These are phyloP conservation scores for Bruguiera gymnorhiza DNA, from an alignment of 345 rosid species.

Conservation along the genomic window DNA sequence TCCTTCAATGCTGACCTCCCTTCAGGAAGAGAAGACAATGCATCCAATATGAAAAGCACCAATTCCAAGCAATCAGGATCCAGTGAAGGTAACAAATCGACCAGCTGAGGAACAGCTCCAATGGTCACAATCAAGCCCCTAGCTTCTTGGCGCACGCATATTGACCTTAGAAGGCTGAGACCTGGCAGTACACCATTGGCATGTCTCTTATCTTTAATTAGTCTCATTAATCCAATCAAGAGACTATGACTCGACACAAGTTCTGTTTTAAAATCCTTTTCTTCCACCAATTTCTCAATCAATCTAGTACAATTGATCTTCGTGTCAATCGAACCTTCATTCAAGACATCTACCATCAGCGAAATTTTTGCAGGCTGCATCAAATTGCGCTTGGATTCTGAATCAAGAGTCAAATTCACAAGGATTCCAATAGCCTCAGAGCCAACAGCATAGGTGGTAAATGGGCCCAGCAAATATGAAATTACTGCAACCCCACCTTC, in stretches of 20 bases:
- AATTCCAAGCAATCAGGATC: slow-evolving; percentile 49
- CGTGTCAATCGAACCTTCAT: slow-evolving; percentile 58
- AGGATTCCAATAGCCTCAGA: slow-evolving; percentile 63
- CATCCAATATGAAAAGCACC: slow-evolving; percentile 48
- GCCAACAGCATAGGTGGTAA: slow-evolving; percentile 66
- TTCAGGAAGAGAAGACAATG: slow-evolving; percentile 40
- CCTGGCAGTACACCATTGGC: slow-evolving; percentile 47
- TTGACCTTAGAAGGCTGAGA: slow-evolving; percentile 44
- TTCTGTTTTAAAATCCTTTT: slow-evolving; percentile 49
- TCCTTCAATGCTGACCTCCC: slow-evolving; percentile 55
- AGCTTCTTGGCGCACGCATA: slow-evolving; percentile 44
- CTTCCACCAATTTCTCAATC: slow-evolving; percentile 49
- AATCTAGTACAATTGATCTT: slow-evolving; percentile 54
- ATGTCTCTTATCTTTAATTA: slow-evolving; percentile 58
- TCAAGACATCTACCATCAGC: slow-evolving; percentile 57
- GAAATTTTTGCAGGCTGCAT: slow-evolving; percentile 65
- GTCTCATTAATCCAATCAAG: slow-evolving; percentile 57
- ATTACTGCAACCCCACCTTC: slow-evolving; percentile 52
- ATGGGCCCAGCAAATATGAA: slow-evolving; percentile 53
- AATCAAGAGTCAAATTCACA: slow-evolving; percentile 56
- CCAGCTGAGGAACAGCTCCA: slow-evolving; percentile 55
- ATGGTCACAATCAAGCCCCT: slow-evolving; percentile 46
- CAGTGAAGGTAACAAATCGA: slow-evolving; percentile 50
- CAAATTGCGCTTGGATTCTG: slow-evolving; percentile 47
- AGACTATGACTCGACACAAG: slow-evolving; percentile 55